phyloP scores from a whole-genome alignment of 2,329 filamentous ascomycete genomes.

The Colletotrichum musicola region DNA sequence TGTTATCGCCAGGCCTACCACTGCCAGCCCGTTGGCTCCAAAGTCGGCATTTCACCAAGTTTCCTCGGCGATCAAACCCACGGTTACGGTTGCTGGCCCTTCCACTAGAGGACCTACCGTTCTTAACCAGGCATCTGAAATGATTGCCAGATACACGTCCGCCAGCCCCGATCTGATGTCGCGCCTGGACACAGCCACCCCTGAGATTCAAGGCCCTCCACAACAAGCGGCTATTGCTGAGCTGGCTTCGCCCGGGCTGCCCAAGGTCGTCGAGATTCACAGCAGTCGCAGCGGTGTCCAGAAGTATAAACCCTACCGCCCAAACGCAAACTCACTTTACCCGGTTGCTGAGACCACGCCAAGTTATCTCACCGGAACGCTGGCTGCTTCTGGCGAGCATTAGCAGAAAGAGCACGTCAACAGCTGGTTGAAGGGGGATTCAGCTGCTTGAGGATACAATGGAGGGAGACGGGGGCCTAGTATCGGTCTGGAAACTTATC shows the following conservation, averaged over 20 bases:
- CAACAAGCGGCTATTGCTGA: constrained; percentile 37
- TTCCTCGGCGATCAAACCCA: neutral
- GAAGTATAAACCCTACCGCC: constrained; percentile 36
- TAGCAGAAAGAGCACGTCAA: constrained; percentile 21
- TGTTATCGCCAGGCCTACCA: neutral
- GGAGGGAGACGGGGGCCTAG: neutral
- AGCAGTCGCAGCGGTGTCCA: constrained; percentile 34
- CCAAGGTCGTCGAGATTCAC: constrained; percentile 37
- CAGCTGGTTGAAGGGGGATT: constrained; percentile 30
- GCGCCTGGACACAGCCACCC: constrained; percentile 35
- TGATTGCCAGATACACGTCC: constrained; percentile 4
- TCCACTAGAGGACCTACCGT: too few relatives aligned
- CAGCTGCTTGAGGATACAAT: constrained; percentile 12
- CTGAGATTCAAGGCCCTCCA: constrained; percentile 38
- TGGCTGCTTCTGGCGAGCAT: constrained; percentile 29
- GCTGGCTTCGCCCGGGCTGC: constrained; percentile 36
- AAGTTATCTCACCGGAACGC: constrained; percentile 24
- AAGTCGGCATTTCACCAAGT: neutral
- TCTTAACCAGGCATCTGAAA: neutral
- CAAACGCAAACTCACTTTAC: constrained; percentile 11
- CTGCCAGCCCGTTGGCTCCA: neutral
- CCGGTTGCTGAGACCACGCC: constrained; percentile 28
- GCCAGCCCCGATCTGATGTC: constrained; percentile 20
- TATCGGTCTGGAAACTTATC: neutral
- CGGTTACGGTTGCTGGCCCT: too few relatives aligned